phyloP scores from a whole-genome alignment of 2,329 filamentous ascomycete genomes.

The Uncinocarpus reesii region DNA sequence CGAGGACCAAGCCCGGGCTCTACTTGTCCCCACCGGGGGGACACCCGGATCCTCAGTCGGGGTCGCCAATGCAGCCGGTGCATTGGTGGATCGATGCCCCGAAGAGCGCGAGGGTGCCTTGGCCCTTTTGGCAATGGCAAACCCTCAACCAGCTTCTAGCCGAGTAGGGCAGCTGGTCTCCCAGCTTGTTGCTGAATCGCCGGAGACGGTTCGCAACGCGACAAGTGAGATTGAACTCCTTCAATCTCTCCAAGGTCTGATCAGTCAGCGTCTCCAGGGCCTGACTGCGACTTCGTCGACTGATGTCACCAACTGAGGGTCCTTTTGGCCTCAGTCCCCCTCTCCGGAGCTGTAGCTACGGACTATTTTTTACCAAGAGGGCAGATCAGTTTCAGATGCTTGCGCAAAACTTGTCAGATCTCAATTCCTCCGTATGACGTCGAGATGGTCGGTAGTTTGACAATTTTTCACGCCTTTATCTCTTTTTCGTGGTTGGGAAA shows the following conservation, averaged over 20 bases:
- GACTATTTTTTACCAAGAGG: background rate
- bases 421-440: constrained; percentile 8
- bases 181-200: constrained; percentile 23
- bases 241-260: constrained; percentile 24
- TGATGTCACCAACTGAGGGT: constrained; percentile 11
- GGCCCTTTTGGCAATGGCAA: constrained; percentile 26
- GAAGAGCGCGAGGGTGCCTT: constrained; percentile 27
- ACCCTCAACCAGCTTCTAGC: constrained; percentile 17
- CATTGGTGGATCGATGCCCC: constrained; percentile 21
- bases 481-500: background rate
- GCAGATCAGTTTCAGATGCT: constrained; percentile 7
- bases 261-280: constrained; percentile 24
- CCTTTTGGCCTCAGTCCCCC: background rate
- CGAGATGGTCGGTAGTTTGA: constrained; percentile 6
- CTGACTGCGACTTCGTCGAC: constrained; percentile 17
- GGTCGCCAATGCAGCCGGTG: constrained; percentile 16
- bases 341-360: constrained; percentile 7
- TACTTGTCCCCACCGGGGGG: background rate
- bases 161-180: constrained; percentile 26
- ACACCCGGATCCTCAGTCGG: constrained; percentile 1
- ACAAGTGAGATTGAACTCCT: constrained; percentile 26
- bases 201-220: constrained; percentile 21
- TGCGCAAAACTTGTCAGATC: background rate
- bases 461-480: too few relatives aligned
- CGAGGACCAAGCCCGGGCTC: constrained; percentile 5